phyloP scores from a whole-genome alignment of 2,329 filamentous ascomycete species.

The Lecanicillium sp. region DNA sequence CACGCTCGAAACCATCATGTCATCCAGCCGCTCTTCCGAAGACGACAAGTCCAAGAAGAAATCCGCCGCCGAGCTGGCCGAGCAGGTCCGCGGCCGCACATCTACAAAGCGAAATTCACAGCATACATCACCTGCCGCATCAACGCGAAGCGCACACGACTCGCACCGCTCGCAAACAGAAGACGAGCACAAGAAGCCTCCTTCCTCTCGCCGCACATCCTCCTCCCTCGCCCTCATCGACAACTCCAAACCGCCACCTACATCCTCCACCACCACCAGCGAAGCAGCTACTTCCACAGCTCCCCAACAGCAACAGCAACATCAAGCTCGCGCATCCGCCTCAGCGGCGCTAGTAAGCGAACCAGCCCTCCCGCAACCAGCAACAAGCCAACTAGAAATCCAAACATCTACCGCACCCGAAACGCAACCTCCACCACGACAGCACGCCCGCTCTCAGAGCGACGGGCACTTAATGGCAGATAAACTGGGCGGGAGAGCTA shows the following conservation, averaged over 20 bases:
- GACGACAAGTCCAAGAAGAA: slow-evolving; percentile 54
- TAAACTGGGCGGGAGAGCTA: not conserved
- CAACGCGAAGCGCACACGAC: slow-evolving; percentile 15
- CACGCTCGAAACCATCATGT: slow-evolving; percentile 59
- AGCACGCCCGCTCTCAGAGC: slow-evolving; percentile 7
- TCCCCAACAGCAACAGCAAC: slow-evolving; percentile 14
- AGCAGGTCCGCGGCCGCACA: slow-evolving; percentile 43
- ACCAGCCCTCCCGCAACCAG: slow-evolving; percentile 49
- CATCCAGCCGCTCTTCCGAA: slow-evolving; percentile 54
- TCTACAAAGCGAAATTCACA: slow-evolving; percentile 27
- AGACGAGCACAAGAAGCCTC: slow-evolving; percentile 4
- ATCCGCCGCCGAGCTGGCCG: slow-evolving; percentile 46
- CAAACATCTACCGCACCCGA: slow-evolving; percentile 21
- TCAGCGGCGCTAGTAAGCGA: slow-evolving; percentile 36
- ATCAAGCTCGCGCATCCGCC: not conserved
- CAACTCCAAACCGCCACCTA: not conserved
- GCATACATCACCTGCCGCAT: slow-evolving; percentile 21
- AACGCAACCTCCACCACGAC: slow-evolving; percentile 3
- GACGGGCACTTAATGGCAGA: not conserved
- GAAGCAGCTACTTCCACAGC: slow-evolving; percentile 28
- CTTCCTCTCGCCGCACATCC: slow-evolving; percentile 18
- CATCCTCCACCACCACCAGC: not conserved
- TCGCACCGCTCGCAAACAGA: too few species aligned
- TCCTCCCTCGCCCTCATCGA: slow-evolving; percentile 29
- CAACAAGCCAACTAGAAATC: slow-evolving; percentile 40